These are phyloP conservation scores for Ceratocystis eucalypticola DNA, from an alignment of 2,329 filamentous ascomycete species.

Conservation along the genomic window DNA sequence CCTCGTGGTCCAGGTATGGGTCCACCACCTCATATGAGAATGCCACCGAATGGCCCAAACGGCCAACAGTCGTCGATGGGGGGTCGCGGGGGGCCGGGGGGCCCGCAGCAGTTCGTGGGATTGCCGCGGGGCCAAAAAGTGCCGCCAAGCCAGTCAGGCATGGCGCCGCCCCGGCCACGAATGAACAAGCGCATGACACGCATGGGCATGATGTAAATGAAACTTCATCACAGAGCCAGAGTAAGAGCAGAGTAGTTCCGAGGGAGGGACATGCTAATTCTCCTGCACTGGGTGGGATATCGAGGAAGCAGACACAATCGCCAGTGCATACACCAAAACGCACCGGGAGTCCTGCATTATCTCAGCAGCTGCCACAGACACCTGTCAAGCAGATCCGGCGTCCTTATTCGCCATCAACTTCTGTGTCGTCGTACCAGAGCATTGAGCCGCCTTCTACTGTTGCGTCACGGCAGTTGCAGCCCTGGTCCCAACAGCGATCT, in stretches of 20 bases:
- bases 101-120: conserved; percentile 19
- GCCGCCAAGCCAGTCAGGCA: conserved; percentile 27
- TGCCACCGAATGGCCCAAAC: conserved; percentile 12
- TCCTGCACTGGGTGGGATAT: not conserved
- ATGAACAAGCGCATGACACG: conserved; percentile 52
- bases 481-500: not conserved
- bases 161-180: conserved; percentile 26
- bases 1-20: conserved; percentile 17
- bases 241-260: not conserved
- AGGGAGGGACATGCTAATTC: not conserved
- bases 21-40: not conserved
- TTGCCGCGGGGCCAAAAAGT: conserved; percentile 20
- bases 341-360: not conserved
- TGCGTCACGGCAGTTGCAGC: not conserved
- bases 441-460: not conserved
- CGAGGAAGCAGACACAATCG: not conserved
- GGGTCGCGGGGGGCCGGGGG: conserved; percentile 19
- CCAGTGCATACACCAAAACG: not conserved
- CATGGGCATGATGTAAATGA: conserved; percentile 41
- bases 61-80: conserved; percentile 19
- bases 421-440: not conserved
- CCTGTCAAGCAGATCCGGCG: conserved; percentile 15
- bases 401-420: conserved; percentile 10
- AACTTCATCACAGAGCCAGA: not conserved
- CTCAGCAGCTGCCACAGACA: conserved; percentile 4